phyloP scores from a whole-genome alignment of 2,329 filamentous ascomycete species.

The Aspergillus eucalypticola region DNA sequence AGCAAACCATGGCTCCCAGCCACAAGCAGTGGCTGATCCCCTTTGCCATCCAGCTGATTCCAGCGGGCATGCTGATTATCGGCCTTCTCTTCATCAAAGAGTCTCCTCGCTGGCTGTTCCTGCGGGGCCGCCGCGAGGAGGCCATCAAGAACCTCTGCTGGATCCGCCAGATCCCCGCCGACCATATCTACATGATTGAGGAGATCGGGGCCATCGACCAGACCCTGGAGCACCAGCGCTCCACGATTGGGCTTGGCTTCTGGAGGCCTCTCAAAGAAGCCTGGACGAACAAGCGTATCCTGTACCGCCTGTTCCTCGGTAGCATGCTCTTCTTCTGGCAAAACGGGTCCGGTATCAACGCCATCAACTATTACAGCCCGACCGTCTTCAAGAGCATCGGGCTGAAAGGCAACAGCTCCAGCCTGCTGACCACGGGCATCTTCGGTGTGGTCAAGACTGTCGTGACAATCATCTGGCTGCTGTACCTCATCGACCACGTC shows the following conservation, averaged over 20 bases:
- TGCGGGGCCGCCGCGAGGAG: constrained; percentile 67
- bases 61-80: constrained; percentile 48
- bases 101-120: constrained; percentile 70
- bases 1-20: constrained; percentile 33
- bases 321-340: constrained; percentile 76
- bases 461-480: constrained; percentile 67
- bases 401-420: constrained; percentile 59
- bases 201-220: constrained; percentile 71
- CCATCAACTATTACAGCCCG: constrained; percentile 74
- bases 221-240: constrained; percentile 65
- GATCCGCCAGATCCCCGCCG: constrained; percentile 43
- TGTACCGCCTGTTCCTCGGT: constrained; percentile 72
- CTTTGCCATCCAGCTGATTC: constrained; percentile 45
- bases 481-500: constrained; percentile 67
- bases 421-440: constrained; percentile 69
- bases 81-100: constrained; percentile 64
- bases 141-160: constrained; percentile 56
- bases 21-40: constrained; percentile 46
- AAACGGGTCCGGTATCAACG: constrained; percentile 75
- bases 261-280: constrained; percentile 68
- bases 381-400: constrained; percentile 69
- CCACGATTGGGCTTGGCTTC: constrained; percentile 68
- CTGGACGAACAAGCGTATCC: constrained; percentile 58
- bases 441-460: constrained; percentile 75
- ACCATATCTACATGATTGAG: constrained; percentile 66